These are phyloP conservation scores for Albugo laibachii DNA, from an alignment of 352 stramenopile genomes.

Conservation along the genomic window DNA sequence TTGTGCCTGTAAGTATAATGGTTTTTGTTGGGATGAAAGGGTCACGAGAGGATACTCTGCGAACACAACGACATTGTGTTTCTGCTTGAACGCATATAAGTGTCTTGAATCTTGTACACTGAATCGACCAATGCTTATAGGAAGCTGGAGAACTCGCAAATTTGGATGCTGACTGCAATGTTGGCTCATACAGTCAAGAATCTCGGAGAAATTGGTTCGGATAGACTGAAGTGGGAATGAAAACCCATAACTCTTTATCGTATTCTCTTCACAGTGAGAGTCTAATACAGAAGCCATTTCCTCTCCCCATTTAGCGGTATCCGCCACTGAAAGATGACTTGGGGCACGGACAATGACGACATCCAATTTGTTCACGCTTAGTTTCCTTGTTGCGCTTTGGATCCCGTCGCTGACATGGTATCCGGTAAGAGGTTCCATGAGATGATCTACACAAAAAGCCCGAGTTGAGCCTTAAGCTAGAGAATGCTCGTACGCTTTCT, in stretches of 20 bases:
- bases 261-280: too few relatives aligned
- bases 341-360: constrained; percentile 13
- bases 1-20: constrained; percentile 9
- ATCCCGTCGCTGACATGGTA: too few relatives aligned
- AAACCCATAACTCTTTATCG: constrained; percentile 7
- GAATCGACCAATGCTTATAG: constrained; percentile 18
- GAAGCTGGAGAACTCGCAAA: constrained; percentile 48
- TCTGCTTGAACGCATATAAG: constrained; percentile 19
- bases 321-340: constrained; percentile 17
- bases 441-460: constrained; percentile 2
- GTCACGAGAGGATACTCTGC: constrained; percentile 41
- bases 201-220: not conserved
- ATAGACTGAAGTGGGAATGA: constrained; percentile 1
- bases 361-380: constrained; percentile 12
- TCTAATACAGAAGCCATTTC: too few relatives aligned
- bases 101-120: constrained; percentile 13
- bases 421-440: not conserved
- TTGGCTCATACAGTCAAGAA: constrained; percentile 1
- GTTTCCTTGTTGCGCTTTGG: too few relatives aligned
- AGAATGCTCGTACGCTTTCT: too few relatives aligned
- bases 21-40: constrained; percentile 26
- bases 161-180: constrained; percentile 9
- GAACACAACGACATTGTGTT: constrained; percentile 32
- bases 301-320: not conserved
- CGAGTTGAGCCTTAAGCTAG: too few relatives aligned